Evolutionary conservation across 768 basidiomycete genomes (phyloP), one percentile per base, ranked within the genome.

Genomic region (Boletus vermiculosoides): DNA sequence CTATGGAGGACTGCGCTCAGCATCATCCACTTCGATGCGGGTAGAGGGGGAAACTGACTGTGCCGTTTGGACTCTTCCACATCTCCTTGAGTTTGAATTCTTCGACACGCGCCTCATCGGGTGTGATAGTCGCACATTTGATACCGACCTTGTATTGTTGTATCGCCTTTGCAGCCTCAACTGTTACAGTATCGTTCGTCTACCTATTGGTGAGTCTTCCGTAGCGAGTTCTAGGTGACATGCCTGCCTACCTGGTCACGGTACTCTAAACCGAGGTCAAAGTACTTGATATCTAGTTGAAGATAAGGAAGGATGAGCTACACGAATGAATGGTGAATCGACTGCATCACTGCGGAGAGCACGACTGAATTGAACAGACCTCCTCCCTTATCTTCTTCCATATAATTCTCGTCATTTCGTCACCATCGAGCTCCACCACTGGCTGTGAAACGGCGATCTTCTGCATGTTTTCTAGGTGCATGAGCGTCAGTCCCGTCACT

Each of bases 341-440:
- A 44, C 25, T 8, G 41, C 20, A 15, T 44, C 41, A 45, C 30
- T 42, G 34, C 25, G 50, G 36, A 28, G 16, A 55, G 23, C 22
- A 37, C 34, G 50, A 22, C 41, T 0, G 39, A 41, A 52, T 34
- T 34, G 49, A 23, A 74, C 83, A 58, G 55, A 93, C 94, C 84
- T 97, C 93, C 67, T 97, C 90, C 56, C 92, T 81, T 68, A 95
- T 94, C 80, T 94, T 94, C 84, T 94, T 94, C 94, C 92, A 98
- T 72, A 98, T 99, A 68, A 99, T 97, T 63, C 96, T 81, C 34
- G 96, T 99, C 96, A 98, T 98, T 77, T 99, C 96, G 75, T 97
- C 95, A 46, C 94, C 94, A 72, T 98, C 94, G 51, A 98, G 83
- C 76, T 97, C 94, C 47, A 97, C 94, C 45, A 97, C 83, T 7